These are phyloP conservation scores for Colletotrichum acutatum DNA, from an alignment of 2,329 filamentous ascomycete species.

Conservation along the genomic window DNA sequence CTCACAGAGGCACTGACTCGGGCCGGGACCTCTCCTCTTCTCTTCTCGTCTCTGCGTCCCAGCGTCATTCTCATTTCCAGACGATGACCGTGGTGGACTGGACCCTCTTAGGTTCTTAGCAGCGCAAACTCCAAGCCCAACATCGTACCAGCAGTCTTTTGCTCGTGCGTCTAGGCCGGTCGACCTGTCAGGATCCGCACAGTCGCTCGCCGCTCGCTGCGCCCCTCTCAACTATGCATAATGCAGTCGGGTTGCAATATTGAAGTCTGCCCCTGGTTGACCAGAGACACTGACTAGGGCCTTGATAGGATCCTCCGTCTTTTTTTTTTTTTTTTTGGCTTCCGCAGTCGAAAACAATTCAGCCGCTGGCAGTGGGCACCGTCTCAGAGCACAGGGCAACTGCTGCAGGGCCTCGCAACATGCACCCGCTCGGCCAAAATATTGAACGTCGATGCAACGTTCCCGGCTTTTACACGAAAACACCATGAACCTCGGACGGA, in stretches of 20 bases:
- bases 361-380: not conserved
- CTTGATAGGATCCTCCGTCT: not conserved
- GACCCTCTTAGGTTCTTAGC: not conserved
- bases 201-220: not conserved
- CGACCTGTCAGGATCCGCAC: slow-evolving; percentile 16
- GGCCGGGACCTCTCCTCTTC: not conserved
- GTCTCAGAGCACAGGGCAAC: not conserved
- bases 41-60: not conserved
- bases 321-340: not conserved
- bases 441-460: slow-evolving; percentile 10
- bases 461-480: not conserved
- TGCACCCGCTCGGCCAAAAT: not conserved
- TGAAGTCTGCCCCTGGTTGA: not conserved
- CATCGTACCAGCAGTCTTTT: not conserved
- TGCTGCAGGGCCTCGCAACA: not conserved
- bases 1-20: slow-evolving; percentile 2
- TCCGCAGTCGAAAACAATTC: not conserved
- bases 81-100: not conserved
- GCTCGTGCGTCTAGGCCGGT: slow-evolving; percentile 5
- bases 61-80: not conserved
- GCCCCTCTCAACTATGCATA: not conserved
- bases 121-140: not conserved
- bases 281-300: not conserved
- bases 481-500: slow-evolving; percentile 4
- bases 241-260: slow-evolving; percentile 9